These are phyloP conservation scores for Saccharomycopsis hybrid DNA, from an alignment of 1,139 yeast species.

Conservation along the genomic window DNA sequence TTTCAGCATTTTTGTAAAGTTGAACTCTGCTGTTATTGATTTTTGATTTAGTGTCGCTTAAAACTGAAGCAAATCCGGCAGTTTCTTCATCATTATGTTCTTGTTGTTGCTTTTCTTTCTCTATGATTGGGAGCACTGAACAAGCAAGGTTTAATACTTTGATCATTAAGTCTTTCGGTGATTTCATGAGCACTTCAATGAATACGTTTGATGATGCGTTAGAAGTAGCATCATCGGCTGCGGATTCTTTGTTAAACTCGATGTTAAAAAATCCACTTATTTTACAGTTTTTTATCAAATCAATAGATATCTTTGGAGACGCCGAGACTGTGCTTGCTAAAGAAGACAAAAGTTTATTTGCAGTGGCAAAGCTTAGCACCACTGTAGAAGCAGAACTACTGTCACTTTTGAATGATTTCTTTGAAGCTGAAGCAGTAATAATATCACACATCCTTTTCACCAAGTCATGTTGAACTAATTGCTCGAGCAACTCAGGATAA, in stretches of 20 bases:
- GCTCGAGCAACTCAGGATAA: constrained; percentile 38
- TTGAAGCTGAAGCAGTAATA: constrained; percentile 20
- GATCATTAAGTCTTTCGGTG: constrained; percentile 59
- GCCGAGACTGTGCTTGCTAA: constrained; percentile 3
- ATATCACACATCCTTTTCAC: constrained; percentile 29
- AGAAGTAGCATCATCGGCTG: constrained; percentile 25
- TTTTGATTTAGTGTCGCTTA: constrained; percentile 18
- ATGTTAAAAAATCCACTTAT: constrained; percentile 40
- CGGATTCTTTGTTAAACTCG: constrained; percentile 39
- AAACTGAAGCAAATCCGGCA: constrained; percentile 24
- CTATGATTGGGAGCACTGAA: constrained; percentile 45
- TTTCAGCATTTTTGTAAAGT: constrained; percentile 27
- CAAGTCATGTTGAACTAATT: constrained; percentile 34
- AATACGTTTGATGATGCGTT: constrained; percentile 31
- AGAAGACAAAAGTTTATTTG: constrained; percentile 4
- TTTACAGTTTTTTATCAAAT: constrained; percentile 35
- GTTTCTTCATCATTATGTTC: constrained; percentile 24
- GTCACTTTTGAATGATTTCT: neutral
- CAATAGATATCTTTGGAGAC: constrained; percentile 31
- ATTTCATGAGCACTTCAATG: constrained; percentile 68
- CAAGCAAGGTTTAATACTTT: constrained; percentile 53
- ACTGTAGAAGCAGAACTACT: constrained; percentile 19
- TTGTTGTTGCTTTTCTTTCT: constrained; percentile 1
- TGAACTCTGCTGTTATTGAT: constrained; percentile 30
- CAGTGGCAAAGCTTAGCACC: constrained; percentile 12